Evolutionary conservation across 176 grass and related monocot genomes (phyloP).

Genomic region (Carex myosuroides): DNA sequence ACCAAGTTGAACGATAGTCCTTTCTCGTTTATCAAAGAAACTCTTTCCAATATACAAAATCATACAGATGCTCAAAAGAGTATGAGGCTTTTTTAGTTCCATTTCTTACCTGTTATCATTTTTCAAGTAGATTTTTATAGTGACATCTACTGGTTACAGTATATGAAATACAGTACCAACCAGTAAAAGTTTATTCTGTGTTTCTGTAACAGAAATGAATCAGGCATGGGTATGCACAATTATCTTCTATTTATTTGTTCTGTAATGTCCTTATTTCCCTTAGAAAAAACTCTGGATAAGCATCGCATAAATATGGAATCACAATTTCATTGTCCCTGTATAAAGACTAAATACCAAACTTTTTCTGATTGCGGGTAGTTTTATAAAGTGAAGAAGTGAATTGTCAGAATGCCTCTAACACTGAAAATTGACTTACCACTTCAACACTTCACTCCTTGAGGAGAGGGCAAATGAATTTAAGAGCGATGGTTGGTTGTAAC

Average conservation of each 20-base stretch:
- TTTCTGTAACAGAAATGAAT: not conserved
- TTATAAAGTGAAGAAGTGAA: not conserved
- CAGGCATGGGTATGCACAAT: not conserved
- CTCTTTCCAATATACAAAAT: not conserved
- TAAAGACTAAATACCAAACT: not conserved
- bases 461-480: not conserved
- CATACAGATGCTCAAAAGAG: not conserved
- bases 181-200: not conserved
- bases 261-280: not conserved
- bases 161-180: not conserved
- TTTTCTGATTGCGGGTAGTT: not conserved
- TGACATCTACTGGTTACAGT: not conserved
- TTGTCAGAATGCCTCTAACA: not conserved
- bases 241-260: not conserved
- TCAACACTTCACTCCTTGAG: not conserved
- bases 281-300: not conserved
- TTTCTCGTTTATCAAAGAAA: not conserved
- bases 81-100: not conserved
- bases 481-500: not conserved
- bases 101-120: slow-evolving; percentile 3
- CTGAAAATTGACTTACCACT: not conserved
- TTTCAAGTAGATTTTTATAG: not conserved
- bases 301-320: not conserved
- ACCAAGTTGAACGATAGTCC: not conserved
- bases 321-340: not conserved